Conservation (phyloP, 2,329 filamentous ascomycete genomes). For the Penicillium polonicum region DNA sequence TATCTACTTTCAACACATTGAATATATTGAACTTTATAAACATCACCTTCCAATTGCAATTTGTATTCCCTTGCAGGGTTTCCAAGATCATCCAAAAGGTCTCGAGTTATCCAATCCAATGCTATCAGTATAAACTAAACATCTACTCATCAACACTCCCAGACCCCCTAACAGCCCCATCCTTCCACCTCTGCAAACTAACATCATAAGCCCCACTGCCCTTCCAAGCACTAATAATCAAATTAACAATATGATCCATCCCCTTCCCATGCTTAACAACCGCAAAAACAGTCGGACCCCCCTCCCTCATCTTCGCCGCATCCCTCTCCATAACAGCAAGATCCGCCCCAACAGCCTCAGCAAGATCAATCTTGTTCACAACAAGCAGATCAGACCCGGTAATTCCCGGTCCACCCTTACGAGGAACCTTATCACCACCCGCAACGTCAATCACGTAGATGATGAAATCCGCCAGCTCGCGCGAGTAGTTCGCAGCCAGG, state of each 20-base stretch:
- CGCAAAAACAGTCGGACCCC: conserved; percentile 91
- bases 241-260: conserved; percentile 79
- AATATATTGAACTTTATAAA: conserved; percentile 7
- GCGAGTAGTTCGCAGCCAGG: conserved; percentile 91
- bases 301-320: conserved; percentile 90
- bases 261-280: conserved; percentile 92
- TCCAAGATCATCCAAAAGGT: background rate
- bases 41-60: background rate
- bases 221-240: conserved; percentile 91
- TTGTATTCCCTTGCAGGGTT: background rate
- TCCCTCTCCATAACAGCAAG: conserved; percentile 92
- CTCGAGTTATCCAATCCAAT: background rate
- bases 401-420: conserved; percentile 95
- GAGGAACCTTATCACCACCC: conserved; percentile 92
- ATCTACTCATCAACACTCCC: conserved; percentile 34
- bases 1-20: conserved; percentile 9
- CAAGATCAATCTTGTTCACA: conserved; percentile 96
- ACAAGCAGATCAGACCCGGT: conserved; percentile 92
- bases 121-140: too few species aligned
- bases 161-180: conserved; percentile 39
- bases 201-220: conserved; percentile 69
- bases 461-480: conserved; percentile 95
- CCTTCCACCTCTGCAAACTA: conserved; percentile 47
- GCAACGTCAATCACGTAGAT: conserved; percentile 98
- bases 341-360: conserved; percentile 86